Conservation (phyloP, 2,329 filamentous ascomycete genomes). For the Chrysosporium queenslandicum region DNA sequence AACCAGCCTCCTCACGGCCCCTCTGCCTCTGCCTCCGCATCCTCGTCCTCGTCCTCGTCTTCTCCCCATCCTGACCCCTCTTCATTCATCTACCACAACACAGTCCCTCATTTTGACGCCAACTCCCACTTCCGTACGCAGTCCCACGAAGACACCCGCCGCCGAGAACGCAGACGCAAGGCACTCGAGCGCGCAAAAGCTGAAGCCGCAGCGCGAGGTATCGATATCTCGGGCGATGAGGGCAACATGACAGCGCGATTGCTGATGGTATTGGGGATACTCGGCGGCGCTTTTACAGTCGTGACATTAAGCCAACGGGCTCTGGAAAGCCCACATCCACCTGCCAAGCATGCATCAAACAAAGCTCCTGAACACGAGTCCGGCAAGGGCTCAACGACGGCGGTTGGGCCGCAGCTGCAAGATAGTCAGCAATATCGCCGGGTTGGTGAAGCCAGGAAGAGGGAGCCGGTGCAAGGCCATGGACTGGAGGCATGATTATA, state of each 20-base stretch:
- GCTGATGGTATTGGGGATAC: slow-evolving; percentile 31
- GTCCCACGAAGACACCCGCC: slow-evolving; percentile 48
- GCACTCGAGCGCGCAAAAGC: slow-evolving; percentile 25
- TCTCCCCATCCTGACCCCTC: slow-evolving; percentile 25
- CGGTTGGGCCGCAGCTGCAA: neutral
- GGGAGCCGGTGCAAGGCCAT: neutral
- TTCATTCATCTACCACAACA: slow-evolving; percentile 36
- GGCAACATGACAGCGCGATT: slow-evolving; percentile 30
- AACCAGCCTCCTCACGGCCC: slow-evolving; percentile 1
- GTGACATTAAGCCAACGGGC: neutral
- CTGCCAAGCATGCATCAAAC: neutral
- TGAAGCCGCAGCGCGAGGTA: slow-evolving; percentile 29
- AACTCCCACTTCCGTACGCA: slow-evolving; percentile 65
- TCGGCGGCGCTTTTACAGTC: slow-evolving; percentile 21
- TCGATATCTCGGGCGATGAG: slow-evolving; percentile 40
- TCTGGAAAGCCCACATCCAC: neutral
- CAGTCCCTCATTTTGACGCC: slow-evolving; percentile 70
- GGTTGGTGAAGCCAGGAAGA: neutral
- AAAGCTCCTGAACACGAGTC: neutral
- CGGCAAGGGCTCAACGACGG: neutral
- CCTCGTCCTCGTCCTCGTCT: neutral
- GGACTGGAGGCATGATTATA: neutral
- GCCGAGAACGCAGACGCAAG: slow-evolving; percentile 36
- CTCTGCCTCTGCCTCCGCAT: slow-evolving; percentile 14
- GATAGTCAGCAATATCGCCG: neutral